A percentile compares a stretch with the other conserved stretches of the same genome.
Evolutionary conservation across 2,329 filamentous ascomycete genomes (phyloP).

Genomic region (Colletotrichum australisinense): DNA sequence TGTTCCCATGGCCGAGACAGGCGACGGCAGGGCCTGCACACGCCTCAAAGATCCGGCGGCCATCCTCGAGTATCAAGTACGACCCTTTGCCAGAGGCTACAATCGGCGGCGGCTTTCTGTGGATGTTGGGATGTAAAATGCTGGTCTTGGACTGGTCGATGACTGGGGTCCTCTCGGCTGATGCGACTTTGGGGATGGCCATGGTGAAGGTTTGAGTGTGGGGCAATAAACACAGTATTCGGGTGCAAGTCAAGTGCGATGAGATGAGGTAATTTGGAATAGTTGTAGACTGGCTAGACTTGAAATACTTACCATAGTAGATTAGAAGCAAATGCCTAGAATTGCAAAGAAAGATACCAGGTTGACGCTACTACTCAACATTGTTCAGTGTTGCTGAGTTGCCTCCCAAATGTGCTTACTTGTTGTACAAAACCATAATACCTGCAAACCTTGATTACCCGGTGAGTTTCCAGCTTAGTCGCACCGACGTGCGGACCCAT

Average conservation of each 20-base stretch:
- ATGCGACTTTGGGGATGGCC: neutral
- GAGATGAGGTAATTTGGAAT: neutral
- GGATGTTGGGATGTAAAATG: neutral
- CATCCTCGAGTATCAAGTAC: constrained; percentile 46
- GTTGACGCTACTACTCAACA: no score
- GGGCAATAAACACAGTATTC: neutral
- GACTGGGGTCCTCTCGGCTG: neutral
- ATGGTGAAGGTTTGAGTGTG: neutral
- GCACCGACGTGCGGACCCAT: no score
- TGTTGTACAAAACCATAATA: neutral
- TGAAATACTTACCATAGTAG: neutral
- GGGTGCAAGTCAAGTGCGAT: neutral
- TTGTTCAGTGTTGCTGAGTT: neutral
- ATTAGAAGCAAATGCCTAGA: neutral
- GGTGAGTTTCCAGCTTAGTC: neutral
- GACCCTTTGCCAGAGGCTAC: neutral
- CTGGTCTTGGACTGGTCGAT: neutral
- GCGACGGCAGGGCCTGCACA: constrained; percentile 48
- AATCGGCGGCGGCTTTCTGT: neutral
- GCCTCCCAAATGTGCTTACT: neutral
- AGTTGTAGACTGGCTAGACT: neutral
- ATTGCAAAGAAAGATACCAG: neutral
- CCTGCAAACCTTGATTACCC: neutral
- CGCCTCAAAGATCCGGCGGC: constrained; percentile 46
- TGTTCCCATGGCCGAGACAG: constrained; percentile 43